These are phyloP conservation scores for Magnaporthales sp. DNA, from an alignment of 2,329 filamentous ascomycete genomes.

Conservation along the genomic window DNA sequence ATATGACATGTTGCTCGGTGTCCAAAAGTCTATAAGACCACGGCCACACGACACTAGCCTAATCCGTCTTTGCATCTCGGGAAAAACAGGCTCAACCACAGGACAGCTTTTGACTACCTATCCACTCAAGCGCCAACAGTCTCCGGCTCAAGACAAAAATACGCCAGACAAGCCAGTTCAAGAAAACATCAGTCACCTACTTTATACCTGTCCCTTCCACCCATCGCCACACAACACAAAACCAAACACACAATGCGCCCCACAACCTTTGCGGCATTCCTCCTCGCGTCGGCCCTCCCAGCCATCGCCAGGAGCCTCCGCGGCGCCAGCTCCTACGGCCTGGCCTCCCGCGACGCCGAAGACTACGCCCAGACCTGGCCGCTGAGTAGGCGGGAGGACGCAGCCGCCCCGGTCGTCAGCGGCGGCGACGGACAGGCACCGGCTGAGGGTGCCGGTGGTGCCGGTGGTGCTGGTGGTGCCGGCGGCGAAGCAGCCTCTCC, in stretches of 20 bases:
- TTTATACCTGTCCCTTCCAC: no score
- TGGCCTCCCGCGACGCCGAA: neutral
- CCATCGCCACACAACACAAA: neutral
- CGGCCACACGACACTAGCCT: neutral
- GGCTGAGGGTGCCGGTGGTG: no score
- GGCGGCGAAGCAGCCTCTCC: neutral
- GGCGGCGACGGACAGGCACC: no score
- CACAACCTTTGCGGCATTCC: constrained; percentile 5
- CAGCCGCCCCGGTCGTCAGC: neutral
- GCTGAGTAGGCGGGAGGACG: neutral
- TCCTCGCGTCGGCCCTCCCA: constrained; percentile 6
- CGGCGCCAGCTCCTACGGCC: neutral
- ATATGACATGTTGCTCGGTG: neutral
- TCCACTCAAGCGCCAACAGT: neutral
- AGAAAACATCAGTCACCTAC: no score
- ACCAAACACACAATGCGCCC: neutral
- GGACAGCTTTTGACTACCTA: neutral
- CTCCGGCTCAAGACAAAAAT: no score
- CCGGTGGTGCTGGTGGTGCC: no score
- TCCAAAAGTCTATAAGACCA: neutral
- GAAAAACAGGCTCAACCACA: neutral
- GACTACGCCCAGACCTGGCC: neutral
- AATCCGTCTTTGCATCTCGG: neutral
- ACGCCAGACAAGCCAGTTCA: neutral
- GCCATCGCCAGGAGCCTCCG: constrained; percentile 2